phyloP scores from a whole-genome alignment of 768 basidiomycete genomes.

The Leccinellum luteum region DNA sequence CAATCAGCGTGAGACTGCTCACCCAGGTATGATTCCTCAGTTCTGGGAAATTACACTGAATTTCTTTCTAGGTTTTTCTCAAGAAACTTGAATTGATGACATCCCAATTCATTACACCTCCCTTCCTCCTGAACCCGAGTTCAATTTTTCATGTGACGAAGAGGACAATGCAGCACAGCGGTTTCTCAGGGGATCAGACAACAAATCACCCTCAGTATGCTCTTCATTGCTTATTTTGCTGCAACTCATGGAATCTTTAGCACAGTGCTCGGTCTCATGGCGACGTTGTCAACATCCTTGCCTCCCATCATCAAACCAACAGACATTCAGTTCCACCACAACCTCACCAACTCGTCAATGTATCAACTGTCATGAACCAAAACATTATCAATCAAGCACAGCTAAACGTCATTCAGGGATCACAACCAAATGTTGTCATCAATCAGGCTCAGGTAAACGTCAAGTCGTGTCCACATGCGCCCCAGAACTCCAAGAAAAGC shows the following conservation, averaged over 20 bases:
- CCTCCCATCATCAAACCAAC: not conserved
- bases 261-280: not conserved
- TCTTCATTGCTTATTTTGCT: not conserved
- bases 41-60: not conserved
- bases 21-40: not conserved
- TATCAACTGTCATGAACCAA: not conserved
- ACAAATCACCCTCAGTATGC: not conserved
- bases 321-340: not conserved
- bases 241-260: not conserved
- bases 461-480: not conserved
- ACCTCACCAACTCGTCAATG: not conserved
- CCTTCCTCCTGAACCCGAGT: not conserved
- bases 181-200: not conserved
- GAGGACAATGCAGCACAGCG: not conserved
- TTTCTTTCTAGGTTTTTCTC: not conserved
- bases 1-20: not conserved
- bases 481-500: not conserved
- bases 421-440: not conserved
- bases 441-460: not conserved
- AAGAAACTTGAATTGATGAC: not conserved
- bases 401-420: not conserved
- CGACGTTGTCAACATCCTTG: not conserved
- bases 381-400: not conserved
- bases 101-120: not conserved
- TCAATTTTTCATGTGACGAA: not conserved